Evolutionary conservation across 345 rosid genomes (phyloP).

Genomic region (Populus davidiana): DNA sequence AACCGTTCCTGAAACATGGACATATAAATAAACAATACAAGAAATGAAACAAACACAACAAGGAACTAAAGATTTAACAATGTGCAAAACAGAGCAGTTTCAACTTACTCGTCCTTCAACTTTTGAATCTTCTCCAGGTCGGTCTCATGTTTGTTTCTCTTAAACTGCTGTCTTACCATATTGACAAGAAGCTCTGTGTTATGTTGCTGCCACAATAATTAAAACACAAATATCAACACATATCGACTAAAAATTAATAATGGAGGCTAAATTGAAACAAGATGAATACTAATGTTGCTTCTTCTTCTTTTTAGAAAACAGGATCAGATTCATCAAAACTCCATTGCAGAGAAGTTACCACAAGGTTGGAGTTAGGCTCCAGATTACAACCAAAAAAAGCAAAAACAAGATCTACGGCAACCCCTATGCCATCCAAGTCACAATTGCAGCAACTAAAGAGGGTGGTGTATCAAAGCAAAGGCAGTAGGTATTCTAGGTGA

Average conservation of each 20-base stretch:
- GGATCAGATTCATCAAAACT: neutral
- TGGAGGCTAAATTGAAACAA: neutral
- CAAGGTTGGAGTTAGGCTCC: neutral
- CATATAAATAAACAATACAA: neutral
- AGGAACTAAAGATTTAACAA: neutral
- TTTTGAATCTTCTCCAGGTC: constrained; percentile 89
- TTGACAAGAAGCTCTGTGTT: constrained; percentile 73
- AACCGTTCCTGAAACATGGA: neutral
- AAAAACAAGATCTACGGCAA: neutral
- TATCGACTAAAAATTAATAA: neutral
- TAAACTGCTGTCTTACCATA: constrained; percentile 88
- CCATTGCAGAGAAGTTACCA: neutral
- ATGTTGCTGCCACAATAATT: constrained; percentile 59
- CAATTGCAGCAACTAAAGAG: neutral
- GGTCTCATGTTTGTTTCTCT: constrained; percentile 69
- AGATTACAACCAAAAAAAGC: neutral
- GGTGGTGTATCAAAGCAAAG: neutral
- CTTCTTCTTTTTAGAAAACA: neutral
- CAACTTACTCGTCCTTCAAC: constrained; percentile 84
- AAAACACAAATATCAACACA: neutral
- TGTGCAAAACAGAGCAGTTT: neutral
- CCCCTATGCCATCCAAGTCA: neutral
- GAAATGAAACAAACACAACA: neutral
- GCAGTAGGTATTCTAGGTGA: neutral
- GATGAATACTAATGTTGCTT: neutral